These are phyloP conservation scores for Cercospora beticola DNA, from an alignment of 2,329 filamentous ascomycete species.

Conservation along the genomic window DNA sequence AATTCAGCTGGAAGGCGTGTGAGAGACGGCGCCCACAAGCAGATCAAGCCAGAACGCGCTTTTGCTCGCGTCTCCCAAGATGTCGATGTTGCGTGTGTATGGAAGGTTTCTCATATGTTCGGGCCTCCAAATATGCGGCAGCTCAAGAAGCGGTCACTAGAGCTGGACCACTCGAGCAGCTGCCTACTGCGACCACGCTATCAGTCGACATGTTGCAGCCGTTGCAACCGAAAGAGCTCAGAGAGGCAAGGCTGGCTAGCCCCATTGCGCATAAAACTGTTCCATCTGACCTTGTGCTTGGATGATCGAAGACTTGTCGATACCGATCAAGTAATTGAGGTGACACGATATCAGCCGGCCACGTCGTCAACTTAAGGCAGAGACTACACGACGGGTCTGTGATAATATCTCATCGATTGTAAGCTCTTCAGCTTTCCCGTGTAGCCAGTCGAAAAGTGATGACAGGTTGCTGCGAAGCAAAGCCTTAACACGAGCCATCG, in stretches of 20 bases:
- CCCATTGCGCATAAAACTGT: not conserved
- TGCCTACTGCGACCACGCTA: not conserved
- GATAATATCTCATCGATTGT: not conserved
- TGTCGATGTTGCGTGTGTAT: not conserved
- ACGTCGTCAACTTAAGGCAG: not conserved
- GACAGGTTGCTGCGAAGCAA: not conserved
- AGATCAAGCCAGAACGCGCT: not conserved
- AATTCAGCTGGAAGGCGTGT: not conserved
- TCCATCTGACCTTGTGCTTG: not conserved
- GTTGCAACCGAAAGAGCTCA: not conserved
- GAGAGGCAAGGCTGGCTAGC: not conserved
- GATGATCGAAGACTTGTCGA: not conserved
- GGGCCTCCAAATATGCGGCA: not conserved
- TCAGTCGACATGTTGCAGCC: not conserved
- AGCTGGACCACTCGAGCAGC: not conserved
- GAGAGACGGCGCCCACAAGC: not conserved
- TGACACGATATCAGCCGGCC: not conserved
- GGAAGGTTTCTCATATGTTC: not conserved
- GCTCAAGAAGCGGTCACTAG: not conserved
- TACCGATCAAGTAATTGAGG: not conserved
- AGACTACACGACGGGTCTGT: not conserved
- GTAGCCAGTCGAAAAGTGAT: not conserved
- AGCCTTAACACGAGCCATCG: not conserved
- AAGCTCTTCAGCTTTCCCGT: not conserved
- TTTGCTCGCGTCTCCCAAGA: not conserved